phyloP scores from a whole-genome alignment of 306 rosid genomes.

The Vachellia pachyceras region DNA sequence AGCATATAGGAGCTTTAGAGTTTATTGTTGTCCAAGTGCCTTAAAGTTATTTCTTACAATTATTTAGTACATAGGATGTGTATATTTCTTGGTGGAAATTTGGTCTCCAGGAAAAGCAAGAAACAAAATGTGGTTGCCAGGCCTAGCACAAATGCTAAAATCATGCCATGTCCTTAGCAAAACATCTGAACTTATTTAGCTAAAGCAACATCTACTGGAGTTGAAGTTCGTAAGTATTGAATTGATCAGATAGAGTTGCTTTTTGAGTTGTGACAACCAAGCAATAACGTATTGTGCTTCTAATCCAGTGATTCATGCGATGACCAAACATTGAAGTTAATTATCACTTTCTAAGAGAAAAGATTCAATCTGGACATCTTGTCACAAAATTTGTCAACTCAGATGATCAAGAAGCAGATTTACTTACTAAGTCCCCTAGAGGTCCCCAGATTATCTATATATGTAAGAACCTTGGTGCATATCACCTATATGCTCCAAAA shows the following conservation, averaged over 20 bases:
- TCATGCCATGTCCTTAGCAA: not conserved
- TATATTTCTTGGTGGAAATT: not conserved
- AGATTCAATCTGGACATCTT: not conserved
- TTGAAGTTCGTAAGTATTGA: not conserved
- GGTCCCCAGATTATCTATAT: too few relatives aligned
- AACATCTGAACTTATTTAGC: not conserved
- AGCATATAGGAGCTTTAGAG: not conserved
- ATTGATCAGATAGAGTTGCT: not conserved
- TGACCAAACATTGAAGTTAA: not conserved
- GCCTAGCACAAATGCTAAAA: not conserved
- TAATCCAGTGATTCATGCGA: not conserved
- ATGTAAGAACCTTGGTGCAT: not conserved
- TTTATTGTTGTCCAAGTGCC: not conserved
- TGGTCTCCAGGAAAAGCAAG: not conserved
- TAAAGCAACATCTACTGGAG: not conserved
- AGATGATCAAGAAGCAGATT: not conserved
- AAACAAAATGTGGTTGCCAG: not conserved
- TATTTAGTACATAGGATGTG: not conserved
- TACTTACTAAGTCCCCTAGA: not conserved
- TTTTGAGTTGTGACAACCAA: not conserved
- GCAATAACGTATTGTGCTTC: not conserved
- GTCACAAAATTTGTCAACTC: not conserved
- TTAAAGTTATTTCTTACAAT: not conserved
- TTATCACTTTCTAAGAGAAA: not conserved
- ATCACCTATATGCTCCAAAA: not conserved